Base-by-base conservation (phyloP, 2,329 filamentous ascomycete genomes). In the Colletotrichum tabaci region DNA sequence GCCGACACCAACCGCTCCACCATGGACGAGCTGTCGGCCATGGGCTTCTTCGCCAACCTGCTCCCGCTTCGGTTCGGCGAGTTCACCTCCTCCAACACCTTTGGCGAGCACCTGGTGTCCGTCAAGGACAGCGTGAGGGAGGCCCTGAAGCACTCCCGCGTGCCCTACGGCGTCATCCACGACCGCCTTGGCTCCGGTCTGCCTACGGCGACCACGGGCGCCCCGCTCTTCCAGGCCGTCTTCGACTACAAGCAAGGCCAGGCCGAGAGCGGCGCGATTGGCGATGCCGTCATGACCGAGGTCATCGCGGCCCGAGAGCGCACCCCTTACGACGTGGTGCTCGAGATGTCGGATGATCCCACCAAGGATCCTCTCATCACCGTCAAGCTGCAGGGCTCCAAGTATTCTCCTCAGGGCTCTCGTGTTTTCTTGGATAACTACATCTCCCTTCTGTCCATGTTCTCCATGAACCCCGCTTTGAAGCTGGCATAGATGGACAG, bases 21-120 rank as follows among this genome's bases (percentile, higher is more conserved):
- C 2, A 67, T 68, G 15, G 71, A 79, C 1, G 64, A 80, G 2
- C 67, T 77, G 16, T 66, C 74, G 0, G 86, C 76, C 9, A 75
- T 89, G 3, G 88, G 88, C 2, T 76, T 82, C 52, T 84, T 85
- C 46, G 67, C 88, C 1, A 89, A 89, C 71, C 74, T 88, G 1
- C 77, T 89, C 1, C 82, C 87, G 3, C 58, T 89, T 2, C 79
- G 52, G 80, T 1, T 83, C 87, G 7, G 8, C 52, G 15, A 56
- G 26, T 26, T 26, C 52, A 10, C 52, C 4, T 30, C 30, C 52
- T 47, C 42, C 0, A 63, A 58, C 55, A 58, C 55, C 40, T 61
- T 58, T 26, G 40, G 40, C 21, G 3, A 40, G 38, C 35, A 42
- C 35, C 1, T 40, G 55, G 38, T 26, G 26, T 26, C 26, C 26